phyloP scores from a whole-genome alignment of 192 early-diverging fungal genomes.

The Entophlyctis luteolus region DNA sequence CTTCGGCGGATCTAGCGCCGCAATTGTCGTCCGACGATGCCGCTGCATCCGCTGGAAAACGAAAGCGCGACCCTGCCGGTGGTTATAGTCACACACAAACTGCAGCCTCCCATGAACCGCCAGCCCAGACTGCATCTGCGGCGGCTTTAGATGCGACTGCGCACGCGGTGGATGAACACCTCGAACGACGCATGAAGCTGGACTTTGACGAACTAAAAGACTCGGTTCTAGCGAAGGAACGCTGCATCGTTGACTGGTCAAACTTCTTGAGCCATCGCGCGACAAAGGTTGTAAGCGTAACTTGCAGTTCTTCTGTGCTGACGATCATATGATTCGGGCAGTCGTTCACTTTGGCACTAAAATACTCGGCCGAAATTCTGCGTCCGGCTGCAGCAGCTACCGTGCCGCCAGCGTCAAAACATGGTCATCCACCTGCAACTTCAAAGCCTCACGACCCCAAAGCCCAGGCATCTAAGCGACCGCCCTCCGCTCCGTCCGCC shows the following conservation, averaged over 20 bases:
- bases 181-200: background rate
- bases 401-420: background rate
- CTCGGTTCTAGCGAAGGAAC: slow-evolving; percentile 1
- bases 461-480: background rate
- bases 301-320: background rate
- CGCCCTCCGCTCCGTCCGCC: background rate
- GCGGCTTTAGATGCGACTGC: background rate
- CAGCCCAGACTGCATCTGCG: background rate
- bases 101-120: background rate
- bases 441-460: slow-evolving; percentile 11
- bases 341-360: background rate
- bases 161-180: background rate
- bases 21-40: background rate
- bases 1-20: background rate
- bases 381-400: background rate
- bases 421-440: background rate
- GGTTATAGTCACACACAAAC: background rate
- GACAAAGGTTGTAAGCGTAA: slow-evolving; percentile 10
- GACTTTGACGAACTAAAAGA: slow-evolving; percentile 12
- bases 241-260: background rate
- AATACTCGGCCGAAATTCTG: slow-evolving; percentile 25
- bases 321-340: background rate
- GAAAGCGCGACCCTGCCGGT: no score
- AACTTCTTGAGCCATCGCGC: slow-evolving; percentile 20
- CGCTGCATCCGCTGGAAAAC: background rate